Percentiles rank a stretch among this genome's conserved stretches.
phyloP scores from a whole-genome alignment of 1,284 basidiomycete genomes.

The Cryptococcus jaspeensis region DNA sequence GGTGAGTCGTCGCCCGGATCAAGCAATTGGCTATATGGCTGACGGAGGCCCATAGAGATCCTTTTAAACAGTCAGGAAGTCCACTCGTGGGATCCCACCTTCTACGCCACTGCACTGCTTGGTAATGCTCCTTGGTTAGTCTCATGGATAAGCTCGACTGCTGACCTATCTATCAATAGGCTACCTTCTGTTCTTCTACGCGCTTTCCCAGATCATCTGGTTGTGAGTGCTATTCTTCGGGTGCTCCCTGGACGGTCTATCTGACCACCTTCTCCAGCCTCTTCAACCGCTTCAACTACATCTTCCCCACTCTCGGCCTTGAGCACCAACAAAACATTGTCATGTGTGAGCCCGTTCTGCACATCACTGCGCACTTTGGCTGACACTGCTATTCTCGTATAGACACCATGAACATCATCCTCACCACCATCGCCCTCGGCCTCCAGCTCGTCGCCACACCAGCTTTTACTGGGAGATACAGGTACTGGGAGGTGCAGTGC shows the following conservation, averaged over 20 bases:
- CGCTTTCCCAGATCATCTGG: slow-evolving; percentile 15
- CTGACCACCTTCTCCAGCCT: not conserved
- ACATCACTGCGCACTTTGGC: not conserved
- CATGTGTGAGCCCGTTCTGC: slow-evolving; percentile 20
- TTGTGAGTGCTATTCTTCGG: slow-evolving; percentile 17
- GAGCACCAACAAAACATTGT: slow-evolving; percentile 32
- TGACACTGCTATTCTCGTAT: not conserved
- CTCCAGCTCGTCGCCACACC: slow-evolving; percentile 25
- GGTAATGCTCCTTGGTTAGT: slow-evolving; percentile 15
- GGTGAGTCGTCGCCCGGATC: too few relatives aligned
- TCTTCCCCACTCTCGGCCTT: slow-evolving; percentile 7
- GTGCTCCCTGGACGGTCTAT: too few relatives aligned
- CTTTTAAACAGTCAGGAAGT: slow-evolving; percentile 12
- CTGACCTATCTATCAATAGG: slow-evolving; percentile 7
- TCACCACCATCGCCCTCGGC: slow-evolving; percentile 28
- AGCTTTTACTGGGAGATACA: slow-evolving; percentile 17
- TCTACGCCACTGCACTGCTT: slow-evolving; percentile 25
- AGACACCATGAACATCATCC: slow-evolving; percentile 29
- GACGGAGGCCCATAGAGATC: too few relatives aligned
- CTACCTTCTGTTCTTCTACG: slow-evolving; percentile 26
- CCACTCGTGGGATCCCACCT: slow-evolving; percentile 30
- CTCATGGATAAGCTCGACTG: too few relatives aligned
- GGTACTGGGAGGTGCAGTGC: slow-evolving; percentile 16
- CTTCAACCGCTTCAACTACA: slow-evolving; percentile 4
- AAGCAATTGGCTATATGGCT: too few relatives aligned